Conservation (phyloP, 495 filamentous ascomycete species). For the Sabuloglossum arenarium region DNA sequence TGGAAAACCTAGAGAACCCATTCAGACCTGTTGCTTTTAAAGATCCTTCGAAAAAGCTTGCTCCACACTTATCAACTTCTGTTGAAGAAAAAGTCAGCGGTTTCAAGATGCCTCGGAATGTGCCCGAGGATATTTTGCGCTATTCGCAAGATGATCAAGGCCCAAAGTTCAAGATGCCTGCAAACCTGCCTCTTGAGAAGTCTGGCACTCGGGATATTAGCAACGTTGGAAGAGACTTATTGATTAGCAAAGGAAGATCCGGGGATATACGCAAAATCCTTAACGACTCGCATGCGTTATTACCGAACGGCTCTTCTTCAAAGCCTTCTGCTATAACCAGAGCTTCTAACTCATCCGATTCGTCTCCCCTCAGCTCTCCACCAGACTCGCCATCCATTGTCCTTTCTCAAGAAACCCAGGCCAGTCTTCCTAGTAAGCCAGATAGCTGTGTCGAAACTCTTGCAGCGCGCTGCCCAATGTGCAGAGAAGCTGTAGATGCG, state of each 20-base stretch:
- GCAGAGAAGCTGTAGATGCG: constrained; percentile 32
- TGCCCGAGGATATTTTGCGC: not conserved
- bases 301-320: not conserved
- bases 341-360: not conserved
- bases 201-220: not conserved
- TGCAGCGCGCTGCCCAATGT: constrained; percentile 39
- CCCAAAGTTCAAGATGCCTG: not conserved
- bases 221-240: not conserved
- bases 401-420: not conserved
- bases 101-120: not conserved
- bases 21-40: not conserved
- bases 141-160: not conserved
- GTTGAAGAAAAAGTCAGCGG: not conserved
- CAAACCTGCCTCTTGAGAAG: not conserved
- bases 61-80: not conserved
- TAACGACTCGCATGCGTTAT: not conserved
- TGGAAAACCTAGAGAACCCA: not conserved
- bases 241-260: not conserved
- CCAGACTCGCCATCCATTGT: constrained; percentile 1
- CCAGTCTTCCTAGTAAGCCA: not conserved
- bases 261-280: not conserved
- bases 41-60: not conserved
- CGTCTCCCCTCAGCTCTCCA: constrained; percentile 3
- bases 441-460: not conserved
- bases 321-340: not conserved